Base-by-base conservation (phyloP, 2,329 filamentous ascomycete genomes). In the Plectosphaerella cucumerina region DNA sequence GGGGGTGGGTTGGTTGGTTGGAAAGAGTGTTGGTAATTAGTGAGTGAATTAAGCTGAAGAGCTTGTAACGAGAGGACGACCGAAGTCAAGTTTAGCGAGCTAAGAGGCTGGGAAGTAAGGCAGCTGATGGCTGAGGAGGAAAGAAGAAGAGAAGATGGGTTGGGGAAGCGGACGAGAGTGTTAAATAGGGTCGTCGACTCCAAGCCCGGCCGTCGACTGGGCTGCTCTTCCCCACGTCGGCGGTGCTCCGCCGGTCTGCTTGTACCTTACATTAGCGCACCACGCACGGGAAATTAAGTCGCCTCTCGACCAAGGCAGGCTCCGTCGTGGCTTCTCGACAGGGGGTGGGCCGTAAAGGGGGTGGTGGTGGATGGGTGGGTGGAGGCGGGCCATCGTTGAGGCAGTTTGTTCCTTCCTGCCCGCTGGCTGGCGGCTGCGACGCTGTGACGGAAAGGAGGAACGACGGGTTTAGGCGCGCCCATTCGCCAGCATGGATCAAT, bases 31-130 rank as follows among this genome's bases (percentile, higher is more conserved):
- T 59, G 61, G 58, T 59, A 61, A 61, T 61, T 60, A 55, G 61
- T 59, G 58, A 64, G 54, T 56, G 59, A 59, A 52, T 53, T 57
- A 63, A 65, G 64, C 61, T 56, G 26, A 49, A 52, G 60, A 62
- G 61, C 65, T 65, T 68, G 60, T 57, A 77, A 79, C 75, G 76
- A 80, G 70, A 78, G 76, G 76, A 80, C 76, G 76, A 80, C 76
- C 76, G 74, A 76, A 71, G 75, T 78, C 75, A 79, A 70, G 69
- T 64, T 62, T 63, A 65, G 56, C 60, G 58, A 56, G 63, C 62
- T 66, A 53, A 50, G 51, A 66, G 64, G 62, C 65, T 59, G 65
- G 60, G 58, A 61, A 56, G 63, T 67, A 31, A 31, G 70, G 71
- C 70, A 74, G 67, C 64, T 68, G 66, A 41, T 66, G 67, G 73